phyloP scores from a whole-genome alignment of 169 alveolate species.

The Cystoisospora suis region DNA sequence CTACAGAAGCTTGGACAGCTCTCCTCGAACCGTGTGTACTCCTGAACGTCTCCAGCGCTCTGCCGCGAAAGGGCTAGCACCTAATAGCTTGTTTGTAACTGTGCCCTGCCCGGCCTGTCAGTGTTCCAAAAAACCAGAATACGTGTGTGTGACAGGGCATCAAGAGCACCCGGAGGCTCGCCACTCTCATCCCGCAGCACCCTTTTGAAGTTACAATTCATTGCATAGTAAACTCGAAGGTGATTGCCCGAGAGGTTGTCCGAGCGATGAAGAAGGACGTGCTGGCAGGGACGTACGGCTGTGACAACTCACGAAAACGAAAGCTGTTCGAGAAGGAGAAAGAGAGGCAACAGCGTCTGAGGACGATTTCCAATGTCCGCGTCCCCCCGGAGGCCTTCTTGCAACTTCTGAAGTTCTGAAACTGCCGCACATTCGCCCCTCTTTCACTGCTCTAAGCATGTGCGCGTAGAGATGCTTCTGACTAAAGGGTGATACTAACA shows the following conservation, averaged over 20 bases:
- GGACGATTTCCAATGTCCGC: conserved; percentile 43
- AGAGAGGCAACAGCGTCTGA: conserved; percentile 75
- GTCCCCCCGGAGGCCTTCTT: conserved; percentile 60
- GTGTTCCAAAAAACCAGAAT: not conserved
- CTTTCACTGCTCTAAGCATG: not conserved
- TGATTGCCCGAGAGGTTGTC: conserved; percentile 87
- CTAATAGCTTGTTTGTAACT: too few species aligned
- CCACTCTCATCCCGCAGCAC: conserved; percentile 87
- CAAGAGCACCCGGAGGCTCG: conserved; percentile 56
- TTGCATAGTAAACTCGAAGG: conserved; percentile 84
- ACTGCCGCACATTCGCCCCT: not conserved
- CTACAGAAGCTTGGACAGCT: too few species aligned
- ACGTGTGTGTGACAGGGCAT: conserved; percentile 36
- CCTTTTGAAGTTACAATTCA: conserved; percentile 89
- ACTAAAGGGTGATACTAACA: not conserved
- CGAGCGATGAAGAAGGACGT: conserved; percentile 91
- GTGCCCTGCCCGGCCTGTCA: too few species aligned
- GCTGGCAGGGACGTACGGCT: conserved; percentile 92
- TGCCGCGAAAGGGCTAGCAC: too few species aligned
- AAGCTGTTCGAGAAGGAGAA: conserved; percentile 91
- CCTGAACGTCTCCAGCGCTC: too few species aligned
- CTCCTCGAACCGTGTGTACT: too few species aligned
- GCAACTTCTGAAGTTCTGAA: conserved; percentile 48
- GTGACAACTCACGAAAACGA: conserved; percentile 92
- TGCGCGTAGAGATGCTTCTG: not conserved